phyloP scores from a whole-genome alignment of 2,329 filamentous ascomycete species.

The Calonectria pseudoreteaudii region DNA sequence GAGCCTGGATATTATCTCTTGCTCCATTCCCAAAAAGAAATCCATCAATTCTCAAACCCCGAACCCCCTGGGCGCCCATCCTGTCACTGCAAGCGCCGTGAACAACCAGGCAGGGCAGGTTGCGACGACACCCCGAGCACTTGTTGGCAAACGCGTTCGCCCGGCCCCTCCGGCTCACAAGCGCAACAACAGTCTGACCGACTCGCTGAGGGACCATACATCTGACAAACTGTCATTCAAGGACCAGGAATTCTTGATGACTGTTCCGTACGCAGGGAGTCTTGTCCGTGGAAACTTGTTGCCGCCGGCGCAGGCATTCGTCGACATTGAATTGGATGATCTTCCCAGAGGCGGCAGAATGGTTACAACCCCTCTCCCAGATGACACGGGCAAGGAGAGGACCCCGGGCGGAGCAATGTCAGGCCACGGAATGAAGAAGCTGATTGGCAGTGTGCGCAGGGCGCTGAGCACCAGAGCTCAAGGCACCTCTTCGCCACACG shows the following conservation, averaged over 20 bases:
- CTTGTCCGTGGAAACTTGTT: slow-evolving; percentile 89
- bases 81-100: slow-evolving; percentile 63
- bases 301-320: slow-evolving; percentile 84
- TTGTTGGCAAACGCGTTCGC: slow-evolving; percentile 70
- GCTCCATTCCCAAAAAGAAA: slow-evolving; percentile 71
- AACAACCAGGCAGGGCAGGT: slow-evolving; percentile 62
- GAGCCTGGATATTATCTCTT: slow-evolving; percentile 72
- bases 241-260: slow-evolving; percentile 69
- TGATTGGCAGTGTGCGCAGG: slow-evolving; percentile 87
- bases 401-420: slow-evolving; percentile 71
- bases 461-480: slow-evolving; percentile 75
- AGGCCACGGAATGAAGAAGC: slow-evolving; percentile 82
- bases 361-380: slow-evolving; percentile 64
- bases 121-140: slow-evolving; percentile 68
- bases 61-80: slow-evolving; percentile 65
- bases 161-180: slow-evolving; percentile 73
- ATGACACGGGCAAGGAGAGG: slow-evolving; percentile 53
- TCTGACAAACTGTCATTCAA: slow-evolving; percentile 63
- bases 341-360: slow-evolving; percentile 61
- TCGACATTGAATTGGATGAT: slow-evolving; percentile 72
- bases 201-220: slow-evolving; percentile 80
- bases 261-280: slow-evolving; percentile 80
- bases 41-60: slow-evolving; percentile 52
- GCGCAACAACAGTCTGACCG: slow-evolving; percentile 87
- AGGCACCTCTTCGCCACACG: slow-evolving; percentile 57